A percentile compares a stretch with the other conserved stretches of the same genome.
Conservation (phyloP, 2,329 filamentous ascomycete genomes). For the Colletotrichum spinosum region DNA sequence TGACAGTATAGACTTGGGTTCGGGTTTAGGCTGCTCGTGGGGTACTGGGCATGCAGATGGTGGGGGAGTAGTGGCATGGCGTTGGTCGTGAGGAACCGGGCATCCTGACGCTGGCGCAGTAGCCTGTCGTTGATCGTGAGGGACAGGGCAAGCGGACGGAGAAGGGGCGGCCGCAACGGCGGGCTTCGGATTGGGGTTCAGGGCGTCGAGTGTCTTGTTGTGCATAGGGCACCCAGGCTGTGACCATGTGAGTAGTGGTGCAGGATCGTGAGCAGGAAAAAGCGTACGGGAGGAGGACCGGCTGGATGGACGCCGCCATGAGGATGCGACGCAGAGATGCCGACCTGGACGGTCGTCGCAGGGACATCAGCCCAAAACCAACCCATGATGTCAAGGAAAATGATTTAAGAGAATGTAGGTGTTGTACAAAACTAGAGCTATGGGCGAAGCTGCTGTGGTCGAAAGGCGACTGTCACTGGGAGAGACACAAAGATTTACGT, state of each 20-base stretch:
- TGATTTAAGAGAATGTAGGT: not conserved
- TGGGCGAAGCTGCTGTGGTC: not conserved
- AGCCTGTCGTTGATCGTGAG: conserved; percentile 40
- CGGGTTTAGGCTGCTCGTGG: conserved; percentile 48
- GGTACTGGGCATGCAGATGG: conserved; percentile 60
- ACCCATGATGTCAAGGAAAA: conserved; percentile 58
- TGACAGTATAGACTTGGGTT: conserved; percentile 62
- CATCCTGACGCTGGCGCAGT: conserved; percentile 46
- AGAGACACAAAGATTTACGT: conserved; percentile 34
- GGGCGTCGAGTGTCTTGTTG: conserved; percentile 62
- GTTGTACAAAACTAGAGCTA: conserved; percentile 6
- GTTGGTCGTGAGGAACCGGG: conserved; percentile 43
- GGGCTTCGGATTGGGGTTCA: conserved; percentile 49
- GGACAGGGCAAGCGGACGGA: conserved; percentile 47
- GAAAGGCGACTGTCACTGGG: not conserved
- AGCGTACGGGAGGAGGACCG: conserved; percentile 54
- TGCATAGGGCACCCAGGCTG: conserved; percentile 70
- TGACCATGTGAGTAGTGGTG: conserved; percentile 39
- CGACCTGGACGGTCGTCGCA: conserved; percentile 40
- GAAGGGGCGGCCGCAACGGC: conserved; percentile 30
- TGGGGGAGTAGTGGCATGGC: conserved; percentile 41
- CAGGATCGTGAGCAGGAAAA: not conserved
- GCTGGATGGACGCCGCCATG: conserved; percentile 36
- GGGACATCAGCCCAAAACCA: conserved; percentile 72
- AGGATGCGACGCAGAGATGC: conserved; percentile 39